Percentiles rank a stretch among this genome's conserved stretches.
Evolutionary conservation across 2,329 filamentous ascomycete genomes (phyloP).

Genomic region (Alternaria triticina): DNA sequence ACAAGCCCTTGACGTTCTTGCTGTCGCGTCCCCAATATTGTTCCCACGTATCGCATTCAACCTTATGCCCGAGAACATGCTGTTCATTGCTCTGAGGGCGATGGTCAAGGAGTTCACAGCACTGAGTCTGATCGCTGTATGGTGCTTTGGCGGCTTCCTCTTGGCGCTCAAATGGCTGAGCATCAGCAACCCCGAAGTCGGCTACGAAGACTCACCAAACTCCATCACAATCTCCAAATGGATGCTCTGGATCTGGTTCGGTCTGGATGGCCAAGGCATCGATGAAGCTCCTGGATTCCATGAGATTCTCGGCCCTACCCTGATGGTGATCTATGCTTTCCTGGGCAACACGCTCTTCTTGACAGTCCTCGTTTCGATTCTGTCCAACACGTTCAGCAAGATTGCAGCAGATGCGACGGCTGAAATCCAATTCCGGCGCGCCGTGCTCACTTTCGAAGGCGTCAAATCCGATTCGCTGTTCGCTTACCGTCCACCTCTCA

Average conservation of each 20-base stretch:
- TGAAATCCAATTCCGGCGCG: slow-evolving; percentile 83
- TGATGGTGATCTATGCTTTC: slow-evolving; percentile 87
- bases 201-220: slow-evolving; percentile 54
- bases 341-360: slow-evolving; percentile 86
- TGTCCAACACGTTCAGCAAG: slow-evolving; percentile 81
- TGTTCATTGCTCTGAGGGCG: slow-evolving; percentile 79
- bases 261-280: slow-evolving; percentile 72
- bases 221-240: slow-evolving; percentile 79
- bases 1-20: slow-evolving; percentile 79
- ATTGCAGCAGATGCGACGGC: slow-evolving; percentile 78
- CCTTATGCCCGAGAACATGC: slow-evolving; percentile 80
- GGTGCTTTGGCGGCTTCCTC: slow-evolving; percentile 85
- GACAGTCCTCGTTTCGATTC: slow-evolving; percentile 87
- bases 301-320: slow-evolving; percentile 74
- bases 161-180: slow-evolving; percentile 81
- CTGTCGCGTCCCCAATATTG: slow-evolving; percentile 77
- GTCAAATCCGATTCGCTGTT: slow-evolving; percentile 86
- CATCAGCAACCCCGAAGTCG: slow-evolving; percentile 43
- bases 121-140: slow-evolving; percentile 74
- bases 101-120: slow-evolving; percentile 90
- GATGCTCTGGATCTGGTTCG: slow-evolving; percentile 96
- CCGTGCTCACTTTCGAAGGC: slow-evolving; percentile 82
- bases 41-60: slow-evolving; percentile 83
- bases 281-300: slow-evolving; percentile 72
- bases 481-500: slow-evolving; percentile 82